Conservation (phyloP, 352 stramenopile genomes). For the Phytopythium litorale region DNA sequence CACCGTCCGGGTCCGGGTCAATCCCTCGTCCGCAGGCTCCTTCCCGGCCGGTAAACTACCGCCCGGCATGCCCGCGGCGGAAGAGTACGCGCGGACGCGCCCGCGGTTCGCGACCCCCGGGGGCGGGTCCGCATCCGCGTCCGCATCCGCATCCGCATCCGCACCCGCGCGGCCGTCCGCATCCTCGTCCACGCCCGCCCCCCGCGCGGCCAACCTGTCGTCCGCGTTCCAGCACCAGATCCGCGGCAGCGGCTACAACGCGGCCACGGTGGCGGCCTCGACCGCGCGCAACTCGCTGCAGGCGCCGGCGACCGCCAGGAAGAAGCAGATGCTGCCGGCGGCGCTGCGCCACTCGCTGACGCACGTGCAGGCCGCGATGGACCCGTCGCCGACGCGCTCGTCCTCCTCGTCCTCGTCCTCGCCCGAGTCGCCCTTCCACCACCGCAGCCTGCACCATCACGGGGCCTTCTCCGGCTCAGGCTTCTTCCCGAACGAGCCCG, state of each 20-base stretch:
- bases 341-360: conserved; percentile 44
- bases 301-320: conserved; percentile 21
- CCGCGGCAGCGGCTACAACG: conserved; percentile 8
- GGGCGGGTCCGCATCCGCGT: background rate
- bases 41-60: background rate
- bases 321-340: conserved; percentile 17
- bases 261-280: conserved; percentile 6
- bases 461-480: conserved; percentile 16
- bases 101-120: conserved; percentile 19
- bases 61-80: conserved; percentile 28
- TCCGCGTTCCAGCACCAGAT: conserved; percentile 31
- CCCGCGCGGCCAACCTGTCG: conserved; percentile 13
- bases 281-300: conserved; percentile 32
- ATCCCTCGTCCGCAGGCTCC: background rate
- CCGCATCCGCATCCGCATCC: background rate
- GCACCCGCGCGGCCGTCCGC: background rate
- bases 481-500: conserved; percentile 20
- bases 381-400: conserved; percentile 24
- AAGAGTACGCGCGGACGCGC: conserved; percentile 32
- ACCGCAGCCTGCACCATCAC: conserved; percentile 11
- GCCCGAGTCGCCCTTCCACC: conserved; percentile 10
- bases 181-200: background rate
- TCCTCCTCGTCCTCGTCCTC: conserved; percentile 18
- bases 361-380: conserved; percentile 32
- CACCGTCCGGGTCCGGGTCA: background rate